Percentiles rank a stretch among this genome's conserved stretches.
Conservation (phyloP, 352 stramenopile genomes). For the Poterioochromonas sp. region DNA sequence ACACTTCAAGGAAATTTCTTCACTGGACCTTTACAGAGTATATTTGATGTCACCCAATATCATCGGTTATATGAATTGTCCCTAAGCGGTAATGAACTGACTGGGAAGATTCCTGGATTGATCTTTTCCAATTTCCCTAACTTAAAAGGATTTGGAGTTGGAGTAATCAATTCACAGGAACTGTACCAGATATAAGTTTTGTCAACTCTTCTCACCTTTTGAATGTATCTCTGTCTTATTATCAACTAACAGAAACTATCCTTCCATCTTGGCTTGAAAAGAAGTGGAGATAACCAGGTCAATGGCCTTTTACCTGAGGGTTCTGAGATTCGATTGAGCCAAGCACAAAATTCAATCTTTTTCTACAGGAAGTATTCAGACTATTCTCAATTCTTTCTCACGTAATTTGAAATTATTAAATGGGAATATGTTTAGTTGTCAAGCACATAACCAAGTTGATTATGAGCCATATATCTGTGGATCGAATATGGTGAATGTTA, state of each 20-base stretch:
- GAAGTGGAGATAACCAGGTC: neutral
- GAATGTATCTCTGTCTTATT: neutral
- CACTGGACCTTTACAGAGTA: neutral
- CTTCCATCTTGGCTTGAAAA: neutral
- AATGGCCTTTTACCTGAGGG: neutral
- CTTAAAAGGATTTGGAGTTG: too few species aligned
- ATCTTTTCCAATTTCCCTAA: neutral
- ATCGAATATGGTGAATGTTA: neutral
- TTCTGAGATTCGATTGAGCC: neutral
- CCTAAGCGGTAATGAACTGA: neutral
- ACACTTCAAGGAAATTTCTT: neutral
- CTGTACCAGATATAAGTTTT: neutral
- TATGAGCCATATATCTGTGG: neutral
- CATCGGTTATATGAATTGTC: neutral
- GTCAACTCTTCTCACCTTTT: neutral
- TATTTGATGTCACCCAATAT: neutral
- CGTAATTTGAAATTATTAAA: neutral
- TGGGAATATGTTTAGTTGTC: conserved; percentile 3
- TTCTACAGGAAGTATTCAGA: neutral
- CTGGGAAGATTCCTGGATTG: neutral
- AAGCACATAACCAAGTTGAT: neutral
- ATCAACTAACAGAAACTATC: neutral
- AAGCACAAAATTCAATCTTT: too few species aligned
- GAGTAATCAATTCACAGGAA: neutral
- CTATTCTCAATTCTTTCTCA: neutral